Evolutionary conservation across 164 flowering plant species (phyloP), one percentile per base, ranked within the genome.

Genomic region (Taxillus chinensis): DNA sequence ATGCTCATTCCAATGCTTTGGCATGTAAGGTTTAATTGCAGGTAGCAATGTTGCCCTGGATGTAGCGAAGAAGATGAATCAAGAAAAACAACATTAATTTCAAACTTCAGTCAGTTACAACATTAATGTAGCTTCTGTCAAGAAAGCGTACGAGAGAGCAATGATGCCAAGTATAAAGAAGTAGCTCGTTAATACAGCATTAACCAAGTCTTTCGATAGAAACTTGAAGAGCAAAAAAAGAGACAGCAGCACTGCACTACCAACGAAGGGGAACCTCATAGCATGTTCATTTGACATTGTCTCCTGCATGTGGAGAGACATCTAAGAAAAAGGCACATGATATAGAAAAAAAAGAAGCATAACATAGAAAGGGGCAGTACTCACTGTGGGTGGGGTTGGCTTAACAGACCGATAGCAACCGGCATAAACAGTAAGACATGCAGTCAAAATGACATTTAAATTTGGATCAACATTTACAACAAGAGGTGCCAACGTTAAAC

Each of bases 211-310:
- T 72, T 90, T 90, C 5, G 97, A 87, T 17, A 93, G 73, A 67
- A 93, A 93, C 82, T 93, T 93, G 81, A 93, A 93, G 45, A 93
- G 95, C 60, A 90, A 73, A 77, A 93, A 93, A 54, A 93, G 70
- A 14, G 96, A 90, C 48, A 93, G 70, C 64, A 90, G 77, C 96
- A 93, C 83, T 12, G 96, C 99, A 82, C 99, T 93, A 52, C 96
- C 99, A 70, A 93, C 86, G 65, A 93, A 81, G 13, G 99, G 99
- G 51, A 90, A 93, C 41, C 97, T 86, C 96, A 93, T 89, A 3
- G 97, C 99, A 77, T 90, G 99, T 66, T 87, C 97, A 61, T 83
- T 86, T 39, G 99, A 93, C 99, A 93, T 93, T 3, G 96, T 90
- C 72, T 93, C 99, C 99, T 93, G 81, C 74, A 79, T 37, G 48